Evolutionary conservation across 768 basidiomycete genomes (phyloP).

Genomic region (Polyporus arcularius): DNA sequence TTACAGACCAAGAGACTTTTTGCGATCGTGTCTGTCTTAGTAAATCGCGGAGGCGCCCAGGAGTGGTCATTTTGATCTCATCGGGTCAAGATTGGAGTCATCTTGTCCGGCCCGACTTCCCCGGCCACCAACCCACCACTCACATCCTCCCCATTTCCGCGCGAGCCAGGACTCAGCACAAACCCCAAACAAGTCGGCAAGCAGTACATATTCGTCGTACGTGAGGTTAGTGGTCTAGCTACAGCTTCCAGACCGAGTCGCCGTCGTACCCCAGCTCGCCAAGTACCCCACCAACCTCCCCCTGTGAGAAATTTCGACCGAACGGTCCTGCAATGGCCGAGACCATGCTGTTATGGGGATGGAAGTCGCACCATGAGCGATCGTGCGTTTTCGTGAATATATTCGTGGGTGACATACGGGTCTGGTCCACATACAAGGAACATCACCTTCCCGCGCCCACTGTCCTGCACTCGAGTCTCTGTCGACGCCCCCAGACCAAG

Average conservation of each 20-base stretch:
- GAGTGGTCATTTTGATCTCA: slow-evolving; percentile 19
- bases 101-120: slow-evolving; percentile 13
- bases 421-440: slow-evolving; percentile 88
- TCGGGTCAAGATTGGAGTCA: slow-evolving; percentile 17
- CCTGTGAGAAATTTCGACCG: slow-evolving; percentile 77
- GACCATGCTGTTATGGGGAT: slow-evolving; percentile 60
- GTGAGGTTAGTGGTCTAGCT: slow-evolving; percentile 1
- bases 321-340: slow-evolving; percentile 72
- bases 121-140: slow-evolving; percentile 2
- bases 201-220: not conserved
- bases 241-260: slow-evolving; percentile 72
- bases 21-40: slow-evolving; percentile 6
- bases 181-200: not conserved
- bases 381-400: slow-evolving; percentile 5
- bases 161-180: not conserved
- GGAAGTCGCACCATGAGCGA: slow-evolving; percentile 9
- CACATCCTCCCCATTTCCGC: slow-evolving; percentile 16
- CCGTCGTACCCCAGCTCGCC: slow-evolving; percentile 62
- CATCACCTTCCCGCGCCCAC: slow-evolving; percentile 42
- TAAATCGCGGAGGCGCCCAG: slow-evolving; percentile 12
- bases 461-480: slow-evolving; percentile 4
- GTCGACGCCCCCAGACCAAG: slow-evolving; percentile 21
- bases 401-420: slow-evolving; percentile 42
- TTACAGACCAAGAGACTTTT: not conserved
- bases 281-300: slow-evolving; percentile 65